Conservation (phyloP, 345 rosid genomes). For the Camelina neglecta region DNA sequence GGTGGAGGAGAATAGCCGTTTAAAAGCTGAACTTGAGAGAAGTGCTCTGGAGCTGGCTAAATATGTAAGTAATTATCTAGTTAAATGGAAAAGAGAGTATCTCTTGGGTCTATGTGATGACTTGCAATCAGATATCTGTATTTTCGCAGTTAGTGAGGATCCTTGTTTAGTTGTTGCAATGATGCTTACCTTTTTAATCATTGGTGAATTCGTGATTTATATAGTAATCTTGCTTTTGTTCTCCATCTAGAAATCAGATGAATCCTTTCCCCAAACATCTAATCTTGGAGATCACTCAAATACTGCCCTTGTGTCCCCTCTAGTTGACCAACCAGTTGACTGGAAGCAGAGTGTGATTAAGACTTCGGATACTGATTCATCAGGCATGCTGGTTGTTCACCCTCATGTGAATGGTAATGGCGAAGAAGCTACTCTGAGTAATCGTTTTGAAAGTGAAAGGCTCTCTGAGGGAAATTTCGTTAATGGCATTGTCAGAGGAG, state of each 20-base stretch:
- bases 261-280: slow-evolving; percentile 46
- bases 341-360: slow-evolving; percentile 42
- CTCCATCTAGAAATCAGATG: slow-evolving; percentile 45
- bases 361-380: slow-evolving; percentile 42
- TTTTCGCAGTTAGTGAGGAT: neutral
- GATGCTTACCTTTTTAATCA: slow-evolving; percentile 1
- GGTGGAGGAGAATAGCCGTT: slow-evolving; percentile 82
- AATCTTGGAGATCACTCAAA: slow-evolving; percentile 47
- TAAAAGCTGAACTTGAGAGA: slow-evolving; percentile 70
- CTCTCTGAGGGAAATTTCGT: slow-evolving; percentile 43
- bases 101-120: neutral
- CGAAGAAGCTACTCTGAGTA: slow-evolving; percentile 47
- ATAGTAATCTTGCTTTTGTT: slow-evolving; percentile 29
- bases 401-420: slow-evolving; percentile 45
- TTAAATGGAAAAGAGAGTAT: neutral
- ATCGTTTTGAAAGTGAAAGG: slow-evolving; percentile 44
- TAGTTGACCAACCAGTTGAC: slow-evolving; percentile 53
- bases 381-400: slow-evolving; percentile 52
- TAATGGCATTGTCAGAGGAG: slow-evolving; percentile 55
- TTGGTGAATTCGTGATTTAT: slow-evolving; percentile 22
- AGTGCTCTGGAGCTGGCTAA: slow-evolving; percentile 60
- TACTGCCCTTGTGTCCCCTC: slow-evolving; percentile 40
- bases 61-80: slow-evolving; percentile 56
- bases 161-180: slow-evolving; percentile 9
- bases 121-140: neutral